Evolutionary conservation across 768 basidiomycete genomes (phyloP).

Genomic region (Pleurotus citrinopileatus): DNA sequence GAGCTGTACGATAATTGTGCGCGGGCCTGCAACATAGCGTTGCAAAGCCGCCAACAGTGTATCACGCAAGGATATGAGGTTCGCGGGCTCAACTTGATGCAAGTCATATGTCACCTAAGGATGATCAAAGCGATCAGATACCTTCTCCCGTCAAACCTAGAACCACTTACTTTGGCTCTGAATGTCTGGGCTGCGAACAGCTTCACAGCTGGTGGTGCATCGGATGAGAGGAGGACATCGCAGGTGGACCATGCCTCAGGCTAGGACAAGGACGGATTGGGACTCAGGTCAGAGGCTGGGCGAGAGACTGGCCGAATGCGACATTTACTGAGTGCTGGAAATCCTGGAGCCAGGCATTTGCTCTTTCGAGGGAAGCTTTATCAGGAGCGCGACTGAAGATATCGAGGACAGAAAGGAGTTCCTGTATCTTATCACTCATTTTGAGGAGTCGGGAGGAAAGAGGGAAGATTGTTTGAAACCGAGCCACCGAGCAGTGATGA

Average conservation of each 20-base stretch:
- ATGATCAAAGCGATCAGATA: slow-evolving; percentile 24
- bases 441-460: slow-evolving; percentile 12
- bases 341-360: slow-evolving; percentile 95
- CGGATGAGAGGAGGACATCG: slow-evolving; percentile 80
- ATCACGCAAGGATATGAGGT: slow-evolving; percentile 80
- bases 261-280: slow-evolving; percentile 67
- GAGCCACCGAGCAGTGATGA: slow-evolving; percentile 13
- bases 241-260: slow-evolving; percentile 96
- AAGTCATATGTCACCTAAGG: slow-evolving; percentile 93
- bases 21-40: slow-evolving; percentile 71
- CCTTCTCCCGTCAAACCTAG: slow-evolving; percentile 10
- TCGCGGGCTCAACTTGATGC: slow-evolving; percentile 72
- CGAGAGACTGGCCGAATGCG: slow-evolving; percentile 63
- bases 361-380: slow-evolving; percentile 76
- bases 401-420: slow-evolving; percentile 70
- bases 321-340: slow-evolving; percentile 99
- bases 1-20: slow-evolving; percentile 83
- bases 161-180: slow-evolving; percentile 75
- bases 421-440: slow-evolving; percentile 66
- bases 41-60: slow-evolving; percentile 79
- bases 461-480: slow-evolving; percentile 15
- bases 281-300: slow-evolving; percentile 60
- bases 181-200: slow-evolving; percentile 97
- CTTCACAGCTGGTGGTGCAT: slow-evolving; percentile 77
- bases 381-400: slow-evolving; percentile 83